A percentile compares a stretch with the other conserved stretches of the same genome.
These are phyloP conservation scores for Phoma herbarum DNA, from an alignment of 2,329 filamentous ascomycete species.

Conservation along the genomic window DNA sequence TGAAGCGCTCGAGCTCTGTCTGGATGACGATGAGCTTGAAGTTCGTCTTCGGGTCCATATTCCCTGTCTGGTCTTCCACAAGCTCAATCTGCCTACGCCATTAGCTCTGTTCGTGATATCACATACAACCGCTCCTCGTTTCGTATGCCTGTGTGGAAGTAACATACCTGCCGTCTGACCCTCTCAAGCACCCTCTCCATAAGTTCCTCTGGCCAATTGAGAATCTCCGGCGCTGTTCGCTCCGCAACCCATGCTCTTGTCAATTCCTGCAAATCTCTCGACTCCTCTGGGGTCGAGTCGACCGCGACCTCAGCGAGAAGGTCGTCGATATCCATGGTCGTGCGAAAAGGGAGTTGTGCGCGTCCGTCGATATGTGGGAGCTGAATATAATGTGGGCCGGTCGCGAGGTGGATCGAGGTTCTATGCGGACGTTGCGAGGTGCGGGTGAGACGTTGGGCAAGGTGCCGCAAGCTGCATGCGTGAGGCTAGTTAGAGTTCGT, in stretches of 20 bases:
- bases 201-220: conserved; percentile 77
- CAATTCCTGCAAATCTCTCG: conserved; percentile 83
- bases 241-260: conserved; percentile 95
- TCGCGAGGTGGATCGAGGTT: not conserved
- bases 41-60: conserved; percentile 89
- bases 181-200: conserved; percentile 82
- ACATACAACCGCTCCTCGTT: not conserved
- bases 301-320: conserved; percentile 61
- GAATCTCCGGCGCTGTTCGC: conserved; percentile 85
- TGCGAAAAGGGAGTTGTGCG: conserved; percentile 1
- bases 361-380: not conserved
- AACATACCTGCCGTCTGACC: conserved; percentile 50
- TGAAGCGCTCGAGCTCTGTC: conserved; percentile 93
- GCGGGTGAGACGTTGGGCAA: not conserved
- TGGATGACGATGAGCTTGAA: conserved; percentile 94
- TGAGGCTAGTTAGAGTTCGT: conserved; percentile 7
- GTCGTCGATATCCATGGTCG: conserved; percentile 59
- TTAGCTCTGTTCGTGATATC: conserved; percentile 24
- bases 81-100: conserved; percentile 55
- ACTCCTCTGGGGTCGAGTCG: conserved; percentile 62
- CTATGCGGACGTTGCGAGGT: not conserved
- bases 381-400: not conserved
- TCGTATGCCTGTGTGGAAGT: not conserved
- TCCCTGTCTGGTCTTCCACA: conserved; percentile 72
- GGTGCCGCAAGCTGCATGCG: conserved; percentile 2